A percentile compares a stretch with the other conserved stretches of the same genome.
phyloP scores from a whole-genome alignment of 306 rosid genomes.

The Rosa chinensis region DNA sequence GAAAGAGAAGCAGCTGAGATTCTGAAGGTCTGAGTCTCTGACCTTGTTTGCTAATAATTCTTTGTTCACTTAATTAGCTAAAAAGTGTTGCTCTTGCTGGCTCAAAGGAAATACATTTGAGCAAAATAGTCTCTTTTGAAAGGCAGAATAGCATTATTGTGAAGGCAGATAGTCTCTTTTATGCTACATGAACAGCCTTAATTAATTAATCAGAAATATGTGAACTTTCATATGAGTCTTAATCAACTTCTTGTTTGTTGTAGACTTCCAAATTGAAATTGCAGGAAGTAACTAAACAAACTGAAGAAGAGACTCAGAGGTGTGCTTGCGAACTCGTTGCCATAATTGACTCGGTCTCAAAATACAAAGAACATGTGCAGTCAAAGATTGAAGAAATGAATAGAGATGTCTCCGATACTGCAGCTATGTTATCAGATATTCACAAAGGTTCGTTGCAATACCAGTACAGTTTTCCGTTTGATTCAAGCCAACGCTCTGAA shows the following conservation, averaged over 20 bases:
- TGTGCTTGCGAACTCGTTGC: slow-evolving; percentile 48
- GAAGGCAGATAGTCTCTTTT: neutral
- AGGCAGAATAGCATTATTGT: neutral
- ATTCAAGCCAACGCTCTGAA: slow-evolving; percentile 2
- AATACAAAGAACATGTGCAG: slow-evolving; percentile 52
- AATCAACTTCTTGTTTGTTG: slow-evolving; percentile 21
- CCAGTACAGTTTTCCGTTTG: slow-evolving; percentile 21
- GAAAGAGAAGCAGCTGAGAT: slow-evolving; percentile 71
- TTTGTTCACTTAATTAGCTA: neutral
- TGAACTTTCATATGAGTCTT: no score
- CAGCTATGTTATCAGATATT: slow-evolving; percentile 45
- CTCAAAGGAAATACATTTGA: neutral
- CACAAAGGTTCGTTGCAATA: slow-evolving; percentile 43
- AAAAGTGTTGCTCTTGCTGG: neutral
- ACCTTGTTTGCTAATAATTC: neutral
- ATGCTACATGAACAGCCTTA: neutral
- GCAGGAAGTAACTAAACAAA: slow-evolving; percentile 54
- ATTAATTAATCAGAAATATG: no score
- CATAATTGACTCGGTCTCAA: slow-evolving; percentile 57
- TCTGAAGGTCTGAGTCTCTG: slow-evolving; percentile 54
- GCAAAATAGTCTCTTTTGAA: neutral
- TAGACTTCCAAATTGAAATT: slow-evolving; percentile 62
- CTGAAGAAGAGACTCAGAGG: slow-evolving; percentile 59
- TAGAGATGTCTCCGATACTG: slow-evolving; percentile 55
- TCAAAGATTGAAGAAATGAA: slow-evolving; percentile 63